phyloP scores from a whole-genome alignment of 139 green algal genomes.

The Penium margaritaceum region DNA sequence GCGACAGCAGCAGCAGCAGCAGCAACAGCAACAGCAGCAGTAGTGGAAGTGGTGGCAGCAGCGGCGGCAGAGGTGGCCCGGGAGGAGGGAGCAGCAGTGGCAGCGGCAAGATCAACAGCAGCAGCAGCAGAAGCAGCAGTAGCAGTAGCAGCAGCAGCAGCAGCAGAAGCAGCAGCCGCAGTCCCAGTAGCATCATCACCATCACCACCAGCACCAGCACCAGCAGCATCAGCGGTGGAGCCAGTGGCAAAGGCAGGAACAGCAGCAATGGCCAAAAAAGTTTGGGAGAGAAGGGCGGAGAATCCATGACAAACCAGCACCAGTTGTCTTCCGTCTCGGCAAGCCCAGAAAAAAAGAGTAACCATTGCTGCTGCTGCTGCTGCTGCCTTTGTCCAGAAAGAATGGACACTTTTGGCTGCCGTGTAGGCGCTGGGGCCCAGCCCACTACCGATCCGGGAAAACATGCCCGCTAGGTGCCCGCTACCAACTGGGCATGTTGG shows the following conservation, averaged over 20 bases:
- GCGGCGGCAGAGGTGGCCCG: neutral
- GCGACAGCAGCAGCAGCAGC: neutral
- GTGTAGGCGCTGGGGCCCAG: no score
- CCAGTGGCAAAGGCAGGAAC: neutral
- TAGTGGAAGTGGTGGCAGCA: neutral
- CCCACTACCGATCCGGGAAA: no score
- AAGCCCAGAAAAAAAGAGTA: no score
- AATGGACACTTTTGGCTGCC: no score
- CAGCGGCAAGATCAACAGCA: neutral
- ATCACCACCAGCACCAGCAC: no score
- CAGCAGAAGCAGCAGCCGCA: neutral
- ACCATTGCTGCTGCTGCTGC: no score
- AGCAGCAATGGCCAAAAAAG: neutral
- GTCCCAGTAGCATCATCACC: no score
- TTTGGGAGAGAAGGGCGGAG: neutral
- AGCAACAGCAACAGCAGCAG: neutral
- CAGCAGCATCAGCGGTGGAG: neutral
- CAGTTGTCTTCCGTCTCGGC: no score
- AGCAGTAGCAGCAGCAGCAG: neutral
- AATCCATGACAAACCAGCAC: no score
- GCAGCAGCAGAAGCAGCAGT: neutral
- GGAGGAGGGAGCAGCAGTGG: neutral
- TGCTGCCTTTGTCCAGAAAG: no score
- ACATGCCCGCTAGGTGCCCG: no score
- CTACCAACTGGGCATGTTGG: no score